phyloP scores from a whole-genome alignment of 441 rosid genomes.

The Gossypium trilobum region DNA sequence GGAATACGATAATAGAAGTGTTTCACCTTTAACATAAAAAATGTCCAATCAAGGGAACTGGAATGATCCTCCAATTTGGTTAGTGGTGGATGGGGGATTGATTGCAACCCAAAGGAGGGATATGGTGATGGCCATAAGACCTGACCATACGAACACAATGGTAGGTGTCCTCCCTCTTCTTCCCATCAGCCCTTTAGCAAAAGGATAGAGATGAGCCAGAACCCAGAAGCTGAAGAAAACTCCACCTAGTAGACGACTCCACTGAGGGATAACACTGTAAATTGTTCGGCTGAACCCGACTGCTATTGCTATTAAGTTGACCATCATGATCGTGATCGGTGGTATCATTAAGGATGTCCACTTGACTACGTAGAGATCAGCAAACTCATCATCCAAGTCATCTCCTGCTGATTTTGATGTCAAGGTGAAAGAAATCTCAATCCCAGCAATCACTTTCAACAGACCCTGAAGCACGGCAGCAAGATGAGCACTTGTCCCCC shows the following conservation, averaged over 20 bases:
- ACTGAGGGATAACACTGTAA: slow-evolving; percentile 64
- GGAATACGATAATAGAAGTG: slow-evolving; percentile 21
- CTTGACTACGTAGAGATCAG: slow-evolving; percentile 63
- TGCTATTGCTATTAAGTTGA: slow-evolving; percentile 69
- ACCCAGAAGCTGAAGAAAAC: slow-evolving; percentile 94
- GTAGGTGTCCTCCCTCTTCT: slow-evolving; percentile 88
- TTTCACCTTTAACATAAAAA: slow-evolving; percentile 15
- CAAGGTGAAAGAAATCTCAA: slow-evolving; percentile 76
- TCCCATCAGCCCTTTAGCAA: slow-evolving; percentile 88
- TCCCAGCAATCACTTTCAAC: slow-evolving; percentile 71
- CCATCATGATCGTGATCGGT: slow-evolving; percentile 80
- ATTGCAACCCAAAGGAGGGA: slow-evolving; percentile 92
- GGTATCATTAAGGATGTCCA: slow-evolving; percentile 83
- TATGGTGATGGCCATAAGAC: slow-evolving; percentile 80
- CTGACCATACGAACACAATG: slow-evolving; percentile 90
- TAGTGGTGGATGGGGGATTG: slow-evolving; percentile 64
- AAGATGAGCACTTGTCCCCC: slow-evolving; percentile 84
- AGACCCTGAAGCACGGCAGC: slow-evolving; percentile 85
- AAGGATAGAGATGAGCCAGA: slow-evolving; percentile 80
- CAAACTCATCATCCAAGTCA: slow-evolving; percentile 69
- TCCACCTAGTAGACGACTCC: slow-evolving; percentile 77
- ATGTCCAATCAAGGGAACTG: slow-evolving; percentile 56
- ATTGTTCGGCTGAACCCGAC: slow-evolving; percentile 82
- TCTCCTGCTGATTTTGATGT: slow-evolving; percentile 84
- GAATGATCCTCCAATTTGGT: slow-evolving; percentile 76